These are phyloP conservation scores for Austroboletus novae-zelandiae DNA, from an alignment of 1,284 basidiomycete genomes.

Conservation along the genomic window DNA sequence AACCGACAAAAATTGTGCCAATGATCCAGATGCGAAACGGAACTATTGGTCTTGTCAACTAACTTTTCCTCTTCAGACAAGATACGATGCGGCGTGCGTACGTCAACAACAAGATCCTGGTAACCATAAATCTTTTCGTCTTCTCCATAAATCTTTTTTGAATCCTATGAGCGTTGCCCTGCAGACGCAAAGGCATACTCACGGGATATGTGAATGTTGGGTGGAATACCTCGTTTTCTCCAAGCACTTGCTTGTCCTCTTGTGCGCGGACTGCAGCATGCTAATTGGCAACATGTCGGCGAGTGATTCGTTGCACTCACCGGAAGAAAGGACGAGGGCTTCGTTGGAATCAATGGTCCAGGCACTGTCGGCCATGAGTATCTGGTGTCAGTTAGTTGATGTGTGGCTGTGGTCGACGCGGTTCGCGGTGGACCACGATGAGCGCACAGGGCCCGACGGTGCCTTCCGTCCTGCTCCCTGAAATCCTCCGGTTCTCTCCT, in stretches of 20 bases:
- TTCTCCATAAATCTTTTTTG: conserved; percentile 82
- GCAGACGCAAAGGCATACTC: conserved; percentile 20
- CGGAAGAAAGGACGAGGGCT: conserved; percentile 68
- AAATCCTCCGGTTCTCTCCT: conserved; percentile 65
- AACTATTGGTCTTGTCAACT: conserved; percentile 47
- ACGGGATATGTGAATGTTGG: conserved; percentile 89
- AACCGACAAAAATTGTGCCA: conserved; percentile 76
- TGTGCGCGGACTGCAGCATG: conserved; percentile 52
- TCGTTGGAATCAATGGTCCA: conserved; percentile 83
- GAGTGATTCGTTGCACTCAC: conserved; percentile 38
- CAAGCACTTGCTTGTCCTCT: conserved; percentile 61
- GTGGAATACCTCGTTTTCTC: conserved; percentile 66
- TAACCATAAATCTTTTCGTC: conserved; percentile 98
- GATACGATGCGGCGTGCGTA: conserved; percentile 38
- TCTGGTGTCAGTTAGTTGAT: neutral
- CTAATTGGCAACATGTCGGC: conserved; percentile 5
- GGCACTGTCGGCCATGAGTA: conserved; percentile 41
- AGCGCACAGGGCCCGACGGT: conserved; percentile 30
- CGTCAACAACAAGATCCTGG: conserved; percentile 77
- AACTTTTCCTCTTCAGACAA: neutral
- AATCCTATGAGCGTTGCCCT: conserved; percentile 6
- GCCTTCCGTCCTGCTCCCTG: conserved; percentile 56
- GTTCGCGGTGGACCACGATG: conserved; percentile 20
- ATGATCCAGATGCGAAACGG: conserved; percentile 83
- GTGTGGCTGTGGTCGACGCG: neutral